Evolutionary conservation across 2,329 filamentous ascomycete species (phyloP).

Genomic region (Tympanopsis confertula): DNA sequence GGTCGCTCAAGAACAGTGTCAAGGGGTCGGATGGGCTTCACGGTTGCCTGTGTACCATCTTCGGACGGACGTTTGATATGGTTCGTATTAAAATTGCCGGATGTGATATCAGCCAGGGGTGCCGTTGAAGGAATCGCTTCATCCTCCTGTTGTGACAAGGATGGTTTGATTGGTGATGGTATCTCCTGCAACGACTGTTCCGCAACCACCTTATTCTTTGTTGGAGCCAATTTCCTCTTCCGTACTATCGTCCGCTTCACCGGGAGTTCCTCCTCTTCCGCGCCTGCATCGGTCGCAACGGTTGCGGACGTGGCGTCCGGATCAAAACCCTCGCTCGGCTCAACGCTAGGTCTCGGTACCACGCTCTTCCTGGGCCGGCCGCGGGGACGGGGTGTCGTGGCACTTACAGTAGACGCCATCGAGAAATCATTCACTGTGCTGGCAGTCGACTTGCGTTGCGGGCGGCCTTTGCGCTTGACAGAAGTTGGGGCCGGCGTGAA

Average conservation of each 20-base stretch:
- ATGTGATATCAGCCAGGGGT: constrained; percentile 65
- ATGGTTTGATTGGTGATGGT: constrained; percentile 36
- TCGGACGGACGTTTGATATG: constrained; percentile 22
- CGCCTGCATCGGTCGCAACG: constrained; percentile 13
- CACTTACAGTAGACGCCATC: constrained; percentile 30
- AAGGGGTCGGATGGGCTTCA: constrained; percentile 65
- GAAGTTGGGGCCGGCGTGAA: constrained; percentile 63
- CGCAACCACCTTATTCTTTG: background rate
- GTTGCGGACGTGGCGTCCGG: constrained; percentile 16
- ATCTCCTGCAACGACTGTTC: constrained; percentile 20
- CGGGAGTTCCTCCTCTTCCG: constrained; percentile 17
- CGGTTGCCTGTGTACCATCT: constrained; percentile 32
- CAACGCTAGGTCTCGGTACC: constrained; percentile 30
- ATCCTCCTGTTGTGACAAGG: constrained; percentile 42
- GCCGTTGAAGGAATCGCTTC: constrained; percentile 31
- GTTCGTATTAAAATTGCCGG: constrained; percentile 51
- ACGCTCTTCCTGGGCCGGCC: constrained; percentile 29
- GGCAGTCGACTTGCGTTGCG: constrained; percentile 17
- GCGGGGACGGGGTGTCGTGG: constrained; percentile 16
- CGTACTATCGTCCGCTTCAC: constrained; percentile 35
- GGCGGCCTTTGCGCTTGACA: constrained; percentile 37
- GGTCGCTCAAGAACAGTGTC: constrained; percentile 73
- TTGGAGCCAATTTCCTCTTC: constrained; percentile 53
- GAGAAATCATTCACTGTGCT: constrained; percentile 28
- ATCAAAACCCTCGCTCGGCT: constrained; percentile 33